Evolutionary conservation across 2,329 filamentous ascomycete species (phyloP).

Genomic region (Ophiostoma fasciatum): DNA sequence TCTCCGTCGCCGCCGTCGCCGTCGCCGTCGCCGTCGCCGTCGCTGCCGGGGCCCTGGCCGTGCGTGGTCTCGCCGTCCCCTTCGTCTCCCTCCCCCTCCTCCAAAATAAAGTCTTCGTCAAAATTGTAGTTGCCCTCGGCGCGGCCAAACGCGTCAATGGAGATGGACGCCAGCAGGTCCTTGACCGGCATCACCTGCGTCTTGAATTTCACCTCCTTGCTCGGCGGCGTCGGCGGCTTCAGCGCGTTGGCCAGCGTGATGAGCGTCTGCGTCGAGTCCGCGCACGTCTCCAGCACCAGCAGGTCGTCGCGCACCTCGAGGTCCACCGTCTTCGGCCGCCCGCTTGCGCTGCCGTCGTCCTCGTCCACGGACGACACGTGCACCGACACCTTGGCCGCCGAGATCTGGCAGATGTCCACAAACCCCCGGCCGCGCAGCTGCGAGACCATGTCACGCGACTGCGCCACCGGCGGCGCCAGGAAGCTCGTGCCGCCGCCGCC

Average conservation of each 20-base stretch:
- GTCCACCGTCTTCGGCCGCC: slow-evolving; percentile 60
- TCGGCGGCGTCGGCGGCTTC: slow-evolving; percentile 69
- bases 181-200: slow-evolving; percentile 76
- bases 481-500: slow-evolving; percentile 12
- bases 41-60: slow-evolving; percentile 10
- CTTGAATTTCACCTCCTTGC: slow-evolving; percentile 69
- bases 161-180: slow-evolving; percentile 81
- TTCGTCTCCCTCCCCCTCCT: slow-evolving; percentile 30
- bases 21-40: neutral
- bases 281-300: slow-evolving; percentile 84
- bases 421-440: slow-evolving; percentile 54
- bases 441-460: slow-evolving; percentile 35
- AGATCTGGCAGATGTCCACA: slow-evolving; percentile 76
- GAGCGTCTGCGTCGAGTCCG: slow-evolving; percentile 90
- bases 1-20: slow-evolving; percentile 12
- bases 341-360: slow-evolving; percentile 38
- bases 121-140: slow-evolving; percentile 47
- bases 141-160: slow-evolving; percentile 63
- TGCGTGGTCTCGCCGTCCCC: slow-evolving; percentile 26
- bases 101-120: slow-evolving; percentile 46
- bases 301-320: slow-evolving; percentile 76
- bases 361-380: slow-evolving; percentile 37
- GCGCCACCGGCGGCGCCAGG: slow-evolving; percentile 15
- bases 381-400: slow-evolving; percentile 57
- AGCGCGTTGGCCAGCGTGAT: slow-evolving; percentile 66